A percentile compares a stretch with the other conserved stretches of the same genome.
Evolutionary conservation across 768 basidiomycete species (phyloP).

Genomic region (Lactarius sp.): DNA sequence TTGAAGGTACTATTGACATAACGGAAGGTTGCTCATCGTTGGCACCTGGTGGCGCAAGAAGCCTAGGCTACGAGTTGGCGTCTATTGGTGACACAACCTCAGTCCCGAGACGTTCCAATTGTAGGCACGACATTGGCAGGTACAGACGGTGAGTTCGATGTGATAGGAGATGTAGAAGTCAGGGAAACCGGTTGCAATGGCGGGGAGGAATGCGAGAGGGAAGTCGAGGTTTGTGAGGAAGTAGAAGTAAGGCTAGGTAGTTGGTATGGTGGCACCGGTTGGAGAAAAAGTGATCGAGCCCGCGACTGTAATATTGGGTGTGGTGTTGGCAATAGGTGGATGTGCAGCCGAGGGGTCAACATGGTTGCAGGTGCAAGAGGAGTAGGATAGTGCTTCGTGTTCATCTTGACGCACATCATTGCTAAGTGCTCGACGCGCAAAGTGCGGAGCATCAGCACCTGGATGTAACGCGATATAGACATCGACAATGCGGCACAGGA

Average conservation of each 20-base stretch:
- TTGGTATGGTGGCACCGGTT: not conserved
- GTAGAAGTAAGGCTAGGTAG: not conserved
- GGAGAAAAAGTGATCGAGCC: not conserved
- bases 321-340: no score
- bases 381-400: not conserved
- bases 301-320: no score
- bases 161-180: no score
- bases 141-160: no score
- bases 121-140: no score
- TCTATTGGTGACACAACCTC: no score
- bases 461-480: not conserved
- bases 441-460: not conserved
- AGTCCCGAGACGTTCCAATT: no score
- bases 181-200: not conserved
- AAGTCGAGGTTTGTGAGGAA: not conserved
- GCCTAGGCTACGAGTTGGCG: no score
- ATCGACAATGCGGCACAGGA: not conserved
- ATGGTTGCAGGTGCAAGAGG: not conserved
- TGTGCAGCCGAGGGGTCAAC: not conserved
- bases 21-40: no score
- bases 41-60: no score
- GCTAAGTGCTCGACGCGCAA: not conserved
- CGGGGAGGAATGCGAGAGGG: no score
- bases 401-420: not conserved
- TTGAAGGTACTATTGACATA: no score